Conservation (phyloP, 495 filamentous ascomycete species). For the Massariosphaeria phaeospora region DNA sequence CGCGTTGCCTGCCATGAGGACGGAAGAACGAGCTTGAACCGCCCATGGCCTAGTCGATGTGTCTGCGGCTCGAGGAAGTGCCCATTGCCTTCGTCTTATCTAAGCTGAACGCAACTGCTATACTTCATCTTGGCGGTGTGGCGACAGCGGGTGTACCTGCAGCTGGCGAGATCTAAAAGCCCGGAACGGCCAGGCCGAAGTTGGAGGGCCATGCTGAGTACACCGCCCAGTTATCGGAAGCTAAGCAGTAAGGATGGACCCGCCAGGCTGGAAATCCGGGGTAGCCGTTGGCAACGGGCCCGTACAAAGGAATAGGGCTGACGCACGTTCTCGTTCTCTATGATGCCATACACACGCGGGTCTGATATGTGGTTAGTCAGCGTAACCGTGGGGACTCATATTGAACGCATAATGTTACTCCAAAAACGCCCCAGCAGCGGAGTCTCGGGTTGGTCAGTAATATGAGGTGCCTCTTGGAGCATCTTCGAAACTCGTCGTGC, state of each 20-base stretch:
- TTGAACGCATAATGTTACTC: no score
- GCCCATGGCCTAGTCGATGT: no score
- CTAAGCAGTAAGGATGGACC: conserved; percentile 6
- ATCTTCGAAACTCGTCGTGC: no score
- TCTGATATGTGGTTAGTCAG: conserved; percentile 12
- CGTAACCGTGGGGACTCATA: no score
- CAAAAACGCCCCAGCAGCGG: neutral
- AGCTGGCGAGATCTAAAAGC: conserved; percentile 5
- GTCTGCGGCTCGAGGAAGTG: no score
- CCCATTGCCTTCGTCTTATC: no score
- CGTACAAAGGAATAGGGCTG: no score
- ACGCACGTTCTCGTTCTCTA: neutral
- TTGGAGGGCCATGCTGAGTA: neutral
- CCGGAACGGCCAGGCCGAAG: neutral
- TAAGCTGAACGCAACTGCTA: no score
- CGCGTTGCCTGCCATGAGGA: no score
- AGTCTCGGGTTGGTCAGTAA: neutral
- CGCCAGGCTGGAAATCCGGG: conserved; percentile 14
- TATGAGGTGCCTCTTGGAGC: neutral
- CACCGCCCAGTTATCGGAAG: conserved; percentile 4
- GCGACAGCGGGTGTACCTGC: conserved; percentile 15
- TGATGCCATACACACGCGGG: neutral
- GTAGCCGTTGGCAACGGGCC: neutral
- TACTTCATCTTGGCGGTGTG: conserved; percentile 3
- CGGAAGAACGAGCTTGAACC: no score